A percentile compares a stretch with the other conserved stretches of the same genome.
These are phyloP conservation scores for Phalaenopsis aphrodite DNA, from an alignment of 106 monocot species.

Conservation along the genomic window DNA sequence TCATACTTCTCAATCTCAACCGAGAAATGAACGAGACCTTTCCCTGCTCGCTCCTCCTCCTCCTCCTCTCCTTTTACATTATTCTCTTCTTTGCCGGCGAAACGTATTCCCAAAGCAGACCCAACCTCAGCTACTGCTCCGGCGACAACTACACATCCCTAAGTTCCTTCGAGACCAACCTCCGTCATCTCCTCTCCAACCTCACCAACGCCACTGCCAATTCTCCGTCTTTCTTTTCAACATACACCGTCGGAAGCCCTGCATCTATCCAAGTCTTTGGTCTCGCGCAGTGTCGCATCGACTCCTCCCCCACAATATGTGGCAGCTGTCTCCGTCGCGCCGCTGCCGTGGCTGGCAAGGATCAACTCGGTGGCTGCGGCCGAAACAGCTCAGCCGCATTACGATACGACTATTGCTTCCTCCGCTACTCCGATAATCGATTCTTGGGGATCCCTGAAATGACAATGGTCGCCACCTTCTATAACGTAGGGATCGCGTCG, in stretches of 20 bases:
- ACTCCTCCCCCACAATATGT: slow-evolving; percentile 15
- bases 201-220: slow-evolving; percentile 1
- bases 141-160: background rate
- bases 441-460: background rate
- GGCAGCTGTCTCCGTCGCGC: slow-evolving; percentile 21
- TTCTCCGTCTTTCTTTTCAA: background rate
- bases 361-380: slow-evolving; percentile 6
- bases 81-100: background rate
- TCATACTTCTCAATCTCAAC: no score
- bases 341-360: background rate
- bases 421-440: slow-evolving; percentile 27
- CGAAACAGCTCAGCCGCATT: slow-evolving; percentile 7
- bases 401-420: slow-evolving; percentile 31
- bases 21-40: no score
- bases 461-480: background rate
- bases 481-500: background rate
- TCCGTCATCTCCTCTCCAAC: slow-evolving; percentile 1
- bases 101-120: background rate
- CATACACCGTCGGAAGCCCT: background rate
- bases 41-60: background rate
- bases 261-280: slow-evolving; percentile 7
- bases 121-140: background rate
- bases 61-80: background rate
- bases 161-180: background rate
- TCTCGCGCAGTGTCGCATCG: slow-evolving; percentile 38